phyloP scores from a whole-genome alignment of 768 basidiomycete species.

The Amanita thiersii region DNA sequence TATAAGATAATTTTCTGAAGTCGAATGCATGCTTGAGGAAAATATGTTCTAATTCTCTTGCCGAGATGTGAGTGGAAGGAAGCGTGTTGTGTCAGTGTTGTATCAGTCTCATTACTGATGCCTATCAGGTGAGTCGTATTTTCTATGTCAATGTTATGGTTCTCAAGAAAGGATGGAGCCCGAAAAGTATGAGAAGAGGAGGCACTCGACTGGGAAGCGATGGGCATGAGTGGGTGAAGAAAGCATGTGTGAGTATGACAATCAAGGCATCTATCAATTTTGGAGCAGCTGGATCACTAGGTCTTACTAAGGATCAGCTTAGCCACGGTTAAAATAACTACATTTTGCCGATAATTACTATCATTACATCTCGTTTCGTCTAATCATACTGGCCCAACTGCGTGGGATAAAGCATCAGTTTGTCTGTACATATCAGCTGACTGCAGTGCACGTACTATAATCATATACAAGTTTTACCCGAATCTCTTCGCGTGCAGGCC shows the following conservation, averaged over 20 bases:
- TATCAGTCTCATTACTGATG: too few relatives aligned
- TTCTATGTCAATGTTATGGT: too few relatives aligned
- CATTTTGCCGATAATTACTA: neutral
- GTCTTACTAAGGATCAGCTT: neutral
- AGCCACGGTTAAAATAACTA: neutral
- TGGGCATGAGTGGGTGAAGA: too few relatives aligned
- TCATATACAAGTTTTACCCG: conserved; percentile 55
- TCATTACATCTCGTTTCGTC: neutral
- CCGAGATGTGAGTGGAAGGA: too few relatives aligned
- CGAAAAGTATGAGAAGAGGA: too few relatives aligned
- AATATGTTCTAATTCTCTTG: conserved; percentile 11
- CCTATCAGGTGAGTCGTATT: too few relatives aligned
- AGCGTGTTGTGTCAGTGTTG: too few relatives aligned
- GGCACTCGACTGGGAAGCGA: too few relatives aligned
- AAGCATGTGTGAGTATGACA: too few relatives aligned
- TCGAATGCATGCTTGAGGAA: conserved; percentile 15
- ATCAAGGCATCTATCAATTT: too few relatives aligned
- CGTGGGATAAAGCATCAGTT: neutral
- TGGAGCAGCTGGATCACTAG: neutral
- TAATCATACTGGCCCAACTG: conserved; percentile 1
- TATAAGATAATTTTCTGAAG: conserved; percentile 23
- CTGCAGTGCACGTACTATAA: conserved; percentile 41
- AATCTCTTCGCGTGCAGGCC: conserved; percentile 50
- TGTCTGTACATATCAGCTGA: neutral
- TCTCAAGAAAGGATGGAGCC: too few relatives aligned